phyloP scores from a whole-genome alignment of 2,329 filamentous ascomycete genomes.

The Lecanicillium sp. region DNA sequence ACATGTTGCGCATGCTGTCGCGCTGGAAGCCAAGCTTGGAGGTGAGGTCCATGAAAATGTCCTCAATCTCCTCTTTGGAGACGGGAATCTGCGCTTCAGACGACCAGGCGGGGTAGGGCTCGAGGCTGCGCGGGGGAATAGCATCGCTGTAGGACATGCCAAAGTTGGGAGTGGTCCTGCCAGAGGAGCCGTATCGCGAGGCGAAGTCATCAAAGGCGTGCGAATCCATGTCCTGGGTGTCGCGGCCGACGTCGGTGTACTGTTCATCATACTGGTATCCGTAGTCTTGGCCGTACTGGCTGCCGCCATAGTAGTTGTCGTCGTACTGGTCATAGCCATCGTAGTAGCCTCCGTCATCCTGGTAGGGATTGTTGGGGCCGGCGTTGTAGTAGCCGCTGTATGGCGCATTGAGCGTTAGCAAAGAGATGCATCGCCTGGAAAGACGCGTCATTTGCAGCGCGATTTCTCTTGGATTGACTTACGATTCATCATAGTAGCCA shows the following conservation, averaged over 20 bases:
- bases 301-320: conserved; percentile 49
- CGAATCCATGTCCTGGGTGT: conserved; percentile 32
- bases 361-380: conserved; percentile 71
- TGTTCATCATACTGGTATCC: conserved; percentile 31
- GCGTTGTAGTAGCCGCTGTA: conserved; percentile 82
- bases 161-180: conserved; percentile 89
- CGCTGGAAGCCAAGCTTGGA: conserved; percentile 98
- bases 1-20: conserved; percentile 99
- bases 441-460: too few relatives aligned
- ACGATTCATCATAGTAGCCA: conserved; percentile 95
- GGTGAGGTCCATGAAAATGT: conserved; percentile 92
- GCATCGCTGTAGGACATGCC: conserved; percentile 92
- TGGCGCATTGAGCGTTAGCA: too few relatives aligned
- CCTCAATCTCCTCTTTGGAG: conserved; percentile 97
- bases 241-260: conserved; percentile 39
- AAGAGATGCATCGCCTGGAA: too few relatives aligned
- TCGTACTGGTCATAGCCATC: conserved; percentile 70
- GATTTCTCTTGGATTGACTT: too few relatives aligned
- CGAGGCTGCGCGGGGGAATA: conserved; percentile 82
- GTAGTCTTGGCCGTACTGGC: conserved; percentile 2
- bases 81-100: conserved; percentile 94
- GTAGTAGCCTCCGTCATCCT: conserved; percentile 85
- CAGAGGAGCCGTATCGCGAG: conserved; percentile 88
- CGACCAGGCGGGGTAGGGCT: conserved; percentile 97
- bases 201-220: conserved; percentile 65